Base-by-base conservation (phyloP, 2,329 filamentous ascomycete genomes). In the Shiraia sp. region DNA sequence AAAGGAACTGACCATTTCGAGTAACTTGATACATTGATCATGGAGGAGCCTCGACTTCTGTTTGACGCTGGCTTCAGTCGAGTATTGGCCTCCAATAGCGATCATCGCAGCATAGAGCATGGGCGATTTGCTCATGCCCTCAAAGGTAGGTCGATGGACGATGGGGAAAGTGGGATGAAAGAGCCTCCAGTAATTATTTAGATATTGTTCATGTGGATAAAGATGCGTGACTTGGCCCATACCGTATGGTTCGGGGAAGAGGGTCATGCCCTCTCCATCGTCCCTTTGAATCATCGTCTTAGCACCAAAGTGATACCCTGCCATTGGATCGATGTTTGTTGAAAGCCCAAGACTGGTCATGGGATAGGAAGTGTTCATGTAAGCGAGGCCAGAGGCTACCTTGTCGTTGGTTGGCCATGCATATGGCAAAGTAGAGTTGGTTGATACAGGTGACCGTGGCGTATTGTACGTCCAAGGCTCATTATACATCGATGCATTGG, bases 71-170 rank as follows among this genome's bases (percentile, higher is more conserved):
- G 62, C 47, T 29, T 68, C 57, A 36, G 58, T 59, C 32, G 66
- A 64, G 31, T 70, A 69, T 32, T 75, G 69, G 4, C 66, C 70
- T 24, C 73, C 73, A 17, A 75, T 61, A 4, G 72, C 69, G 29
- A 75, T 55, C 58, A 76, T 72, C n/a, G 72, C 66, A 16, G 72
- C 70, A 29, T 58, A 63, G n/a, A 75, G 61, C 52, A 76, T 63
- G 10, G 73, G 73, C n/a, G 70, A 64, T n/a, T 59, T 51, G 32
- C 45, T 53, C 42, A 65, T 37, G 44, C 63, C 31, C 37, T 59
- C 49, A 62, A 71, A 70, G 34, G 70, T 68, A 55, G 68, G 59
- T 56, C 61, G 67, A 62, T 75, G 71, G 45, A 75, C 46, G 43
- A 75, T 43, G 42, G 74, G 72, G 59, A 70, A 74, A 51, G 65